Evolutionary conservation across 176 grass and related monocot species (phyloP).

Genomic region (Saccharum officinarum): DNA sequence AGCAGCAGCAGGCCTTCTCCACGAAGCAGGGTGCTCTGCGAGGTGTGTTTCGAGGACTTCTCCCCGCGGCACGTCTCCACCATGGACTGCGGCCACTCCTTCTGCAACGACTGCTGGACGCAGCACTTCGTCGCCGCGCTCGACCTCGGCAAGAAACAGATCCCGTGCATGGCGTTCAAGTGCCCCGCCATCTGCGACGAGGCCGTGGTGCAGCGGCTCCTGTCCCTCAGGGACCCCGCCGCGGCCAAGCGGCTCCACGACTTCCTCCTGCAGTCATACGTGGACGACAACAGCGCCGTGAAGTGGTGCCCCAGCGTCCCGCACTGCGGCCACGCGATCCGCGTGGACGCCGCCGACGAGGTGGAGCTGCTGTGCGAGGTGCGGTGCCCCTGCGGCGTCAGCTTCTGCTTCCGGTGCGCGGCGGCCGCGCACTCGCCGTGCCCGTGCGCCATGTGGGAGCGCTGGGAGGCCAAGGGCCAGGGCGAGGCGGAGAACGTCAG

Average conservation of each 20-base stretch:
- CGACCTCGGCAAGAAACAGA: slow-evolving; percentile 41
- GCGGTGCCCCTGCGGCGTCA: slow-evolving; percentile 44
- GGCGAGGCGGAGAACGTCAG: slow-evolving; percentile 31
- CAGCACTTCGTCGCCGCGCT: slow-evolving; percentile 40
- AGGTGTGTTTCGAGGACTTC: slow-evolving; percentile 54
- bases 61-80: not conserved
- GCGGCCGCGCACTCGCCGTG: slow-evolving; percentile 46
- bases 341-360: slow-evolving; percentile 8
- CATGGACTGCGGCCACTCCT: slow-evolving; percentile 61
- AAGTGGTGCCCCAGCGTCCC: slow-evolving; percentile 63
- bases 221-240: slow-evolving; percentile 20
- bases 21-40: slow-evolving; percentile 24
- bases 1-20: not conserved
- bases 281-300: slow-evolving; percentile 52
- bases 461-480: slow-evolving; percentile 33
- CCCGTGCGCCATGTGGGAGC: slow-evolving; percentile 51
- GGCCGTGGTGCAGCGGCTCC: slow-evolving; percentile 25
- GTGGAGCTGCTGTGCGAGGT: slow-evolving; percentile 36
- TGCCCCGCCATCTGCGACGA: slow-evolving; percentile 56
- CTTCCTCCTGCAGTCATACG: slow-evolving; percentile 48
- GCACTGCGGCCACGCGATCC: slow-evolving; percentile 56
- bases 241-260: slow-evolving; percentile 39
- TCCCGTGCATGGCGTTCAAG: slow-evolving; percentile 50
- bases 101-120: slow-evolving; percentile 64
- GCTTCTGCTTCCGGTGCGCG: slow-evolving; percentile 57